A percentile compares a stretch with the other conserved stretches of the same genome.
Conservation (phyloP, 2,329 filamentous ascomycete genomes). For the Epichloe gansuensis region DNA sequence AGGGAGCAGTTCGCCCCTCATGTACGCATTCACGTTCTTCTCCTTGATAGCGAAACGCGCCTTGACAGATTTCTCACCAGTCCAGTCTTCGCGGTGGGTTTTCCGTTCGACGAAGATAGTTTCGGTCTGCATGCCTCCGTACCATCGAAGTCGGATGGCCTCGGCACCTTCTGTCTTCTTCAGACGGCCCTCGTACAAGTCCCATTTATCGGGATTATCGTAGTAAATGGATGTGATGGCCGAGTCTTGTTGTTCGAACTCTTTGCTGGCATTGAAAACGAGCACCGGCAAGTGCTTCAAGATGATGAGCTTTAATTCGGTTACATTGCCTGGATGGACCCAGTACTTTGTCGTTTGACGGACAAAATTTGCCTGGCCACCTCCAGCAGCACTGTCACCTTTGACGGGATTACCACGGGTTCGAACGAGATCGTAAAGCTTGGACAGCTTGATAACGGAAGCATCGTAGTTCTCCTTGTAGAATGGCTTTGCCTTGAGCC, state of each 20-base stretch:
- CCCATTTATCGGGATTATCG: conserved; percentile 88
- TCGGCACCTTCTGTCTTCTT: conserved; percentile 98
- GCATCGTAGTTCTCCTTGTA: conserved; percentile 98
- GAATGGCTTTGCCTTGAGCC: conserved; percentile 91
- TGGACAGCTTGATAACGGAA: conserved; percentile 87
- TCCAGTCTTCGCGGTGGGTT: conserved; percentile 98
- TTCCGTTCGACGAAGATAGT: conserved; percentile 96
- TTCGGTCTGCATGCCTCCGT: conserved; percentile 89
- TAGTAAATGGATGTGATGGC: conserved; percentile 99
- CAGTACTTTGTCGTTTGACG: conserved; percentile 98
- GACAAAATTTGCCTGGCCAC: conserved; percentile 87
- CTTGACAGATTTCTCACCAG: conserved; percentile 97
- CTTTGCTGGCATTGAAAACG: conserved; percentile 94
- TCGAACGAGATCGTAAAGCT: conserved; percentile 85
- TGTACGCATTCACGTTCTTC: conserved; percentile 89
- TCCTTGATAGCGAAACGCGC: conserved; percentile 91
- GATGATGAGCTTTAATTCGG: conserved; percentile 93
- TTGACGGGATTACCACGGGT: conserved; percentile 86
- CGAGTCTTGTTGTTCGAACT: conserved; percentile 79
- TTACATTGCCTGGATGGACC: conserved; percentile 98
- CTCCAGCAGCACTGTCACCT: conserved; percentile 84
- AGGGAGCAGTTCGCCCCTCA: conserved; percentile 73
- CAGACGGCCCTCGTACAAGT: conserved; percentile 82
- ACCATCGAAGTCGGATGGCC: conserved; percentile 92
- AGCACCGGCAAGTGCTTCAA: conserved; percentile 93